Base-by-base conservation (phyloP, 169 alveolate genomes). In the Cryptosporidium sp. region DNA sequence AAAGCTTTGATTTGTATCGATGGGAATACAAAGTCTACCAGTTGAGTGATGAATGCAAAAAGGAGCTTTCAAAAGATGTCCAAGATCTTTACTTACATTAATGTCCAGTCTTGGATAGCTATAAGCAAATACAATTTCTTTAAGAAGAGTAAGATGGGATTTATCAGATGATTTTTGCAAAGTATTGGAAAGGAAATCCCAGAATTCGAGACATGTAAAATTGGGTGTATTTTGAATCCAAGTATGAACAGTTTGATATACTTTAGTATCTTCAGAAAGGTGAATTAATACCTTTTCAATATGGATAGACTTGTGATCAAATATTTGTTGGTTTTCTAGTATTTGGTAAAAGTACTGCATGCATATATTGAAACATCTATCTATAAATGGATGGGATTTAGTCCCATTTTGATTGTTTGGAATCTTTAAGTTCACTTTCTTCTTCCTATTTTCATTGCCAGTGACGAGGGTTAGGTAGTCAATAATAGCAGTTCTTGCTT, bases 11-110 rank as follows among this genome's bases (percentile, higher is more conserved):
- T 75, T 92, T 45, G 85, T 86, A 85, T 94, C 94, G 69, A 95
- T 71, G 29, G 97, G 97, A 50, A 95, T 95, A 86, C 97, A 95
- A 51, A 95, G 93, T 70, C 96, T 80, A 86, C 98, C 98, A 35
- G 98, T 96, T 71, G 95, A 93, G 35, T 95, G 96, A 55, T 96
- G 98, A 48, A 96, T 94, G 75, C 98, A 95, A 92, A 96, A 95
- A 37, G 98, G 98, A 5, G 97, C 92, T 87, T 96, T 96, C 71
- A 96, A 91, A 67, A 96, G 85, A 84, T 96, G 98, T 48, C 95
- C 96, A 52, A 95, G 94, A 69, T 94, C 97, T 86, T 95, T 96
- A 52, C 94, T 92, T 69, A 93, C 96, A 65, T 94, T 94, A 33
- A 92, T 86, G 48, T 93, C 97, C 18, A 93, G 93, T 71, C 96